A percentile compares a stretch with the other conserved stretches of the same genome.
These are phyloP conservation scores for Starmerella bacillaris DNA, from an alignment of 805 yeast species.

Conservation along the genomic window DNA sequence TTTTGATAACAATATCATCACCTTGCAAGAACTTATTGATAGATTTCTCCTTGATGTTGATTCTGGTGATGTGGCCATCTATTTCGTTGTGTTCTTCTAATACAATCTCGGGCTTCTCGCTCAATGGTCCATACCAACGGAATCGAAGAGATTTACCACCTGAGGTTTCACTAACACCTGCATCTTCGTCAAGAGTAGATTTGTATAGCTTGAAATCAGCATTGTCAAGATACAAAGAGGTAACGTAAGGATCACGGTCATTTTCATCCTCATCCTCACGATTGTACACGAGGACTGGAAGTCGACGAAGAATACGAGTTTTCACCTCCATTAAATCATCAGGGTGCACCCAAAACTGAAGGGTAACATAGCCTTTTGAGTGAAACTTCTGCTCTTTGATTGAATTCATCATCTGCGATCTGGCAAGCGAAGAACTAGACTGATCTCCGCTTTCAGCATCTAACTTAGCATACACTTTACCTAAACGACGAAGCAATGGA, in stretches of 20 bases:
- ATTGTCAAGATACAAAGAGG: conserved; percentile 78
- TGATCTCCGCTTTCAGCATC: conserved; percentile 45
- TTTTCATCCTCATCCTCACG: conserved; percentile 31
- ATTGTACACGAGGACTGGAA: conserved; percentile 74
- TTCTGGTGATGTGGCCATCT: conserved; percentile 37
- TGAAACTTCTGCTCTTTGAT: conserved; percentile 19
- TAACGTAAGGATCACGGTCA: conserved; percentile 57
- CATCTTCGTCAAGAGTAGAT: conserved; percentile 38
- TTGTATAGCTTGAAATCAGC: conserved; percentile 69
- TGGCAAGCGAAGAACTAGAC: conserved; percentile 17
- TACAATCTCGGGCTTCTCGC: conserved; percentile 56
- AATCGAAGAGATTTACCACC: conserved; percentile 62
- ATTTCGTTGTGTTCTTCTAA: conserved; percentile 50
- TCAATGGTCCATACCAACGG: conserved; percentile 76
- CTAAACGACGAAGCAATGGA: conserved; percentile 63
- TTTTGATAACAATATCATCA: conserved; percentile 29
- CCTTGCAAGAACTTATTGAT: conserved; percentile 54
- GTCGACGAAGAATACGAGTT: conserved; percentile 80
- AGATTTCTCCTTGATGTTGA: conserved; percentile 64
- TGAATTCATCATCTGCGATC: conserved; percentile 22
- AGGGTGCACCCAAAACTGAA: conserved; percentile 93
- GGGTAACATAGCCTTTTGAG: conserved; percentile 31
- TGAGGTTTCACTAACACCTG: conserved; percentile 17
- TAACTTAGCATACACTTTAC: conserved; percentile 62
- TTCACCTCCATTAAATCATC: conserved; percentile 94